These are phyloP conservation scores for Lodderomyces margitis DNA, from an alignment of 1,139 yeast species.

Conservation along the genomic window DNA sequence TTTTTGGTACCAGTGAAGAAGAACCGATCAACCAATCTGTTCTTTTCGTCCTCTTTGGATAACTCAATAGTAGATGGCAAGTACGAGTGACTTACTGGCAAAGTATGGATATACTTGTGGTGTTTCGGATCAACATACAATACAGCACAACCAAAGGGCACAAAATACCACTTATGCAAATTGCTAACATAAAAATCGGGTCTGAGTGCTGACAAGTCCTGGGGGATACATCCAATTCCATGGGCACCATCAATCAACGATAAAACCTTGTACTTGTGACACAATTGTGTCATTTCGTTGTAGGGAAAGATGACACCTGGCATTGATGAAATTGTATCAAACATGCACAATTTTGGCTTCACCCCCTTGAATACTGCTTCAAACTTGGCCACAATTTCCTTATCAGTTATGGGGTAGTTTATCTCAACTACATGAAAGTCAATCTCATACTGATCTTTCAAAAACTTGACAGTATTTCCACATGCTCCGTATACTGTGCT, in stretches of 20 bases:
- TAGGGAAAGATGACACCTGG: constrained; percentile 66
- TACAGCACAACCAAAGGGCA: constrained; percentile 59
- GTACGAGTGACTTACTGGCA: constrained; percentile 56
- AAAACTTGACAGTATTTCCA: constrained; percentile 49
- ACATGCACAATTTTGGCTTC: constrained; percentile 44
- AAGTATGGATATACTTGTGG: constrained; percentile 52
- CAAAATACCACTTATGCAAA: constrained; percentile 68
- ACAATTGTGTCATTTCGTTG: constrained; percentile 44
- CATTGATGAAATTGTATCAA: constrained; percentile 63
- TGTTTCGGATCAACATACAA: constrained; percentile 55
- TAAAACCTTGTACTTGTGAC: constrained; percentile 46
- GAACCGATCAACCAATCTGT: constrained; percentile 39
- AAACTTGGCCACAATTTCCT: constrained; percentile 43
- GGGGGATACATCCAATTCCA: constrained; percentile 52
- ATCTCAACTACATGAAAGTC: constrained; percentile 45
- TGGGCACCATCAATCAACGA: constrained; percentile 76
- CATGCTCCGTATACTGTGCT: constrained; percentile 61
- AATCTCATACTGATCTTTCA: constrained; percentile 42
- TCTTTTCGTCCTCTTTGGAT: constrained; percentile 22
- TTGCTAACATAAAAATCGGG: constrained; percentile 68
- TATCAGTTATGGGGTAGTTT: constrained; percentile 49
- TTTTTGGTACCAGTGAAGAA: constrained; percentile 36
- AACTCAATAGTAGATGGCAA: constrained; percentile 20
- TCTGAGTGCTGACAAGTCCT: constrained; percentile 36
- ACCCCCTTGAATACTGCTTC: constrained; percentile 26